A percentile compares a stretch with the other conserved stretches of the same genome.
Conservation (phyloP, 768 basidiomycete genomes). For the Tylopilus vinaceipallidus region DNA sequence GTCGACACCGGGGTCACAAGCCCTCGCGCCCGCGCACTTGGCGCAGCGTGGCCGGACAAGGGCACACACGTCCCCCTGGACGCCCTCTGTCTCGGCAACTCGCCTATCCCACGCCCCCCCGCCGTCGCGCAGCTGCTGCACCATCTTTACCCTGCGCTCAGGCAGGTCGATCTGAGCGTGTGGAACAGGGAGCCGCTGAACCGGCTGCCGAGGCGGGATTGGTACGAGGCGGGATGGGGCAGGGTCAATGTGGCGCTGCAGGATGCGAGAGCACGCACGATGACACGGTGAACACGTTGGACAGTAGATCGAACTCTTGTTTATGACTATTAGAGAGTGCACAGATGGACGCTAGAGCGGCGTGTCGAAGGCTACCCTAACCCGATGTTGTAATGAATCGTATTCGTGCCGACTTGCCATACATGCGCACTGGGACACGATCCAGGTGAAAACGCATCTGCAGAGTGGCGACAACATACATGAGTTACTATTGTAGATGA, state of each 20-base stretch:
- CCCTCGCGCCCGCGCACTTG: neutral
- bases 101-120: constrained; percentile 10
- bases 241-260: constrained; percentile 17
- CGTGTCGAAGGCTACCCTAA: no score
- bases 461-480: constrained; percentile 6
- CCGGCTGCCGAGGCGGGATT: constrained; percentile 6
- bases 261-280: neutral
- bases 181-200: constrained; percentile 16
- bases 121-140: constrained; percentile 11
- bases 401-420: no score
- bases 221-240: constrained; percentile 17
- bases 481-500: no score
- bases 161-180: constrained; percentile 18
- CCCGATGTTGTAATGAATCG: no score
- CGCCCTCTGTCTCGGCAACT: constrained; percentile 22
- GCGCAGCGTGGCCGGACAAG: neutral
- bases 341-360: neutral
- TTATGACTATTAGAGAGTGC: no score
- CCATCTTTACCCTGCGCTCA: constrained; percentile 18
- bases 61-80: constrained; percentile 3
- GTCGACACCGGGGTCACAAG: constrained; percentile 14
- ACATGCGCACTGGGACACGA: no score
- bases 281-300: no score
- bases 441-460: no score
- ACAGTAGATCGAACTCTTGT: no score